Evolutionary conservation across 495 filamentous ascomycete genomes (phyloP).

Genomic region (Xylaria acuta): DNA sequence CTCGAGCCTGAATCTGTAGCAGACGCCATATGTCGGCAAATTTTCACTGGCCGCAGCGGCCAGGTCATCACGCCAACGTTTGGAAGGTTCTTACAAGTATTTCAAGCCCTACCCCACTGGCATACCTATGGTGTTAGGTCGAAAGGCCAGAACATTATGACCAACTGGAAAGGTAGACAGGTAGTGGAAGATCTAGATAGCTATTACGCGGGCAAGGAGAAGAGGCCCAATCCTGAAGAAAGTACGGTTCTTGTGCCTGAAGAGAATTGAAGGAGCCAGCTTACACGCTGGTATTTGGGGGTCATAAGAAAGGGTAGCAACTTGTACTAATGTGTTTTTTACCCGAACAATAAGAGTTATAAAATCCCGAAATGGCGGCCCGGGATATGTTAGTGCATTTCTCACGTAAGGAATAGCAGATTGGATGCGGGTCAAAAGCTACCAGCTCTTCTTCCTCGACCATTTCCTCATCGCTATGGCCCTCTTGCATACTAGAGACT

Average conservation of each 20-base stretch:
- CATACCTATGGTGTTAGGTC: slow-evolving; percentile 46
- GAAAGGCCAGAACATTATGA: slow-evolving; percentile 50
- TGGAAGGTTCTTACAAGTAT: slow-evolving; percentile 39
- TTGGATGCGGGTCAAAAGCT: too few species aligned
- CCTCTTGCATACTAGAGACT: too few species aligned
- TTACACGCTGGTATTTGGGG: neutral
- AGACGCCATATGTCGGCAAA: slow-evolving; percentile 65
- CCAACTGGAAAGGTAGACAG: slow-evolving; percentile 52
- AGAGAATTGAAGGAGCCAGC: neutral
- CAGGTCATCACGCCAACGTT: slow-evolving; percentile 63
- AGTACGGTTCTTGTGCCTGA: slow-evolving; percentile 45
- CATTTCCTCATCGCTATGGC: too few species aligned
- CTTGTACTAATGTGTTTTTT: neutral
- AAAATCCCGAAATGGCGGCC: neutral
- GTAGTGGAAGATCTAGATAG: slow-evolving; percentile 54
- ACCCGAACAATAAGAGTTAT: neutral
- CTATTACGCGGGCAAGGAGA: slow-evolving; percentile 48
- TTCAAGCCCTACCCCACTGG: slow-evolving; percentile 55
- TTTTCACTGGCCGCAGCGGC: slow-evolving; percentile 62
- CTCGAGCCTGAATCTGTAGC: slow-evolving; percentile 69
- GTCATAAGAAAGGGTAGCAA: neutral
- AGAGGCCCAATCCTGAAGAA: slow-evolving; percentile 30
- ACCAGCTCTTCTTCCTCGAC: too few species aligned
- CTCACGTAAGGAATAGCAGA: too few species aligned
- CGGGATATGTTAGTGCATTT: neutral